phyloP scores from a whole-genome alignment of 305 asterid genomes.

The Solanum aculeatissimum region DNA sequence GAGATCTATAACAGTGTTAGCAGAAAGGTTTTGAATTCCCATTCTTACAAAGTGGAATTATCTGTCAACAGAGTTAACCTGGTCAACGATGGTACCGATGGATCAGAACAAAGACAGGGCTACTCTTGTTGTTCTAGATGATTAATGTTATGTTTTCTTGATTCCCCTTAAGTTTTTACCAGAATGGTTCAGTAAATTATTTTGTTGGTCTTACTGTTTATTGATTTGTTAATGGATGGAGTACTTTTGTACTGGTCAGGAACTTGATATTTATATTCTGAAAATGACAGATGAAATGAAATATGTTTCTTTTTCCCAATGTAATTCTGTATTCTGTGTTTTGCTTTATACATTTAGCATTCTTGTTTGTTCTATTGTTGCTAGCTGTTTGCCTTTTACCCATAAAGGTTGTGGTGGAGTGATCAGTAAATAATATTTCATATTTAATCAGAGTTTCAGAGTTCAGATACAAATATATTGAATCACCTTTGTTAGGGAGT shows the following conservation, averaged over 20 bases:
- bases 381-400: not conserved
- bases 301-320: not conserved
- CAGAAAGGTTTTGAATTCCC: constrained; percentile 81
- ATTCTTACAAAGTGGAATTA: constrained; percentile 64
- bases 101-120: constrained; percentile 31
- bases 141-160: not conserved
- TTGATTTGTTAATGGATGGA: not conserved
- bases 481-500: not conserved
- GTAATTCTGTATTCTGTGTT: not conserved
- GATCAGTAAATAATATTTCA: not conserved
- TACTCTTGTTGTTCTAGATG: constrained; percentile 64
- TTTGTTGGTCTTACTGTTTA: not conserved
- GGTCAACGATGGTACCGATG: constrained; percentile 36
- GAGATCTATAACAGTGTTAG: constrained; percentile 68
- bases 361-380: not conserved
- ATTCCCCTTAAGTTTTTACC: not conserved
- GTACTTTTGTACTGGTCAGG: not conserved
- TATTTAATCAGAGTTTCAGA: not conserved
- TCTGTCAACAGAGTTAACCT: constrained; percentile 61
- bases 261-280: not conserved
- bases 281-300: not conserved
- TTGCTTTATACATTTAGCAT: not conserved
- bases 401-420: not conserved
- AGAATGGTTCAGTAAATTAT: not conserved
- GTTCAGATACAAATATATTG: not conserved